These are phyloP conservation scores for Nicotiana paniculata DNA, from an alignment of 257 asterid species.

Conservation along the genomic window DNA sequence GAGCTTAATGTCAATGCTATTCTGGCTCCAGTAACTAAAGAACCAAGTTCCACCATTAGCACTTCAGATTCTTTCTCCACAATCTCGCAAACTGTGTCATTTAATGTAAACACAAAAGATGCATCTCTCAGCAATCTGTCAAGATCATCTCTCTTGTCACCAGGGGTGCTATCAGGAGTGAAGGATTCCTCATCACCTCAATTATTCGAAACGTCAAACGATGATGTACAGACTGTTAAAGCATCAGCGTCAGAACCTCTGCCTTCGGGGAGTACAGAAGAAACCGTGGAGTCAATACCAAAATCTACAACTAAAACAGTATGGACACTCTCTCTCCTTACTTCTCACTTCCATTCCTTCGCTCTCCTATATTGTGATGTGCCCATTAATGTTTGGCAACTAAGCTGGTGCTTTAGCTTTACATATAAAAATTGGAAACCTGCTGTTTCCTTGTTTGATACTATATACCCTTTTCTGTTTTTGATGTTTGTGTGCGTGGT, in stretches of 20 bases:
- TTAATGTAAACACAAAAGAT: neutral
- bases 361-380: neutral
- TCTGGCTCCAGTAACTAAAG: constrained; percentile 3
- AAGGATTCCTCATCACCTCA: neutral
- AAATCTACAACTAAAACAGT: constrained; percentile 11
- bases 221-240: neutral
- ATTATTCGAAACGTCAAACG: neutral
- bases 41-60: constrained; percentile 13
- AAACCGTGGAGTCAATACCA: neutral
- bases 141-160: neutral
- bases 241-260: constrained; percentile 7
- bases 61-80: constrained; percentile 12
- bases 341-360: neutral
- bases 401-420: neutral
- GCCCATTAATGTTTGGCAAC: neutral
- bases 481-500: neutral
- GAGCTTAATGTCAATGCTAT: constrained; percentile 2
- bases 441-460: neutral
- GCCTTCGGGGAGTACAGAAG: constrained; percentile 6
- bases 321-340: neutral
- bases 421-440: neutral
- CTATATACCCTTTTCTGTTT: neutral
- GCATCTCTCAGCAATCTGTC: constrained; percentile 1
- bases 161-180: constrained; percentile 5
- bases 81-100: neutral